Evolutionary conservation across 169 alveolate genomes (phyloP).

Genomic region (Plasmodium cynomolgi): DNA sequence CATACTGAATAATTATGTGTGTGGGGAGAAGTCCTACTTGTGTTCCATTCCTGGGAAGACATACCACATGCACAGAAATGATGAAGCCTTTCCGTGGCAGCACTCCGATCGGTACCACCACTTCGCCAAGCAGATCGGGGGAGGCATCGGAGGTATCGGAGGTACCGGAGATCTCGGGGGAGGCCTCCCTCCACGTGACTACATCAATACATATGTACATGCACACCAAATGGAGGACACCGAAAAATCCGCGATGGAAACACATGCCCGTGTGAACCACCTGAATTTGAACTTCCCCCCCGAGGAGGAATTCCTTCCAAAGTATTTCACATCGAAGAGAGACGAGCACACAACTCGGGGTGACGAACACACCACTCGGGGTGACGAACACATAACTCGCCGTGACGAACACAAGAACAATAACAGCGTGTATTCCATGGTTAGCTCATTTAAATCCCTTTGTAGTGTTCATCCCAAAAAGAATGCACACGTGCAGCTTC

Average conservation of each 20-base stretch:
- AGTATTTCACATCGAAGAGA: neutral
- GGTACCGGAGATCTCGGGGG: too few species aligned
- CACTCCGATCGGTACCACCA: neutral
- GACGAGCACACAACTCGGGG: neutral
- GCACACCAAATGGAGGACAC: neutral
- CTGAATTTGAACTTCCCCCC: neutral
- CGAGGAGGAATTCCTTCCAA: neutral
- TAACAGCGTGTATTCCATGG: constrained; percentile 28
- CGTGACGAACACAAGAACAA: neutral
- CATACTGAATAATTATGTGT: constrained; percentile 25
- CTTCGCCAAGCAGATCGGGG: neutral
- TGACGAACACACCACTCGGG: too few species aligned
- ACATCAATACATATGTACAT: neutral
- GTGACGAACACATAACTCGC: too few species aligned
- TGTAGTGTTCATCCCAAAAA: constrained; percentile 24
- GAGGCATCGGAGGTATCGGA: too few species aligned
- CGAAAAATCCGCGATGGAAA: neutral
- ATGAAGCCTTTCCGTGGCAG: neutral
- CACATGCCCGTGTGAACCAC: neutral
- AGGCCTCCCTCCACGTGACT: neutral
- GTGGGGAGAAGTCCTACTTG: neutral
- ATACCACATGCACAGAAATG: neutral
- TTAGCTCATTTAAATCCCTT: constrained; percentile 34
- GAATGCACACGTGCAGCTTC: constrained; percentile 4
- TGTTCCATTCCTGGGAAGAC: neutral